Evolutionary conservation across 73 alveolate genomes (phyloP).

Genomic region (Paramecium sexaurelia): DNA sequence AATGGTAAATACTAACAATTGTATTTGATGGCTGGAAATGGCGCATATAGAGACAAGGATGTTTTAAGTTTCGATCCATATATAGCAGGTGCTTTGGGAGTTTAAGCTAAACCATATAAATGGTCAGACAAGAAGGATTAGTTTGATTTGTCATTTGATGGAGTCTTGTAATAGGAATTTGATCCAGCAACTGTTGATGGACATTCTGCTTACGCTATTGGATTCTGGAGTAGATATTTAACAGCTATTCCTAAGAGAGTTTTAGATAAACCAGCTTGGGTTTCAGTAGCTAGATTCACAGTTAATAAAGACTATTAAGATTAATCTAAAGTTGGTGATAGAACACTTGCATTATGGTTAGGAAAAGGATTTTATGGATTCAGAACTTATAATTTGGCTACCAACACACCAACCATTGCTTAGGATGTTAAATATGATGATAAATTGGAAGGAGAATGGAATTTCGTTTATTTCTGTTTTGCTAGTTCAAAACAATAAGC

Average conservation of each 20-base stretch:
- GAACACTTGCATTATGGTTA: constrained; percentile 42
- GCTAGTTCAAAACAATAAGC: constrained; percentile 46
- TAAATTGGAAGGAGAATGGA: constrained; percentile 51
- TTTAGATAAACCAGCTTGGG: constrained; percentile 35
- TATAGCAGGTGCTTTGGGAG: constrained; percentile 34
- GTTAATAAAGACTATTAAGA: constrained; percentile 24
- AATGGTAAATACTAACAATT: constrained; percentile 11
- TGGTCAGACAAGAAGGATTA: neutral
- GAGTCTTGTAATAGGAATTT: neutral
- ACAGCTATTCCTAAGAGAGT: constrained; percentile 50
- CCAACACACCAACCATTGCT: constrained; percentile 8
- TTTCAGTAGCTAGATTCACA: constrained; percentile 45
- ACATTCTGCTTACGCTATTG: constrained; percentile 36
- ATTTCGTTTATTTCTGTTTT: constrained; percentile 32
- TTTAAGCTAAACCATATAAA: constrained; percentile 37
- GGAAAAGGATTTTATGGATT: constrained; percentile 38
- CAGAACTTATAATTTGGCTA: constrained; percentile 46
- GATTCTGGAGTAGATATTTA: constrained; percentile 47
- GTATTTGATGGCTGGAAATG: constrained; percentile 50
- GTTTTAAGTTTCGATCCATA: constrained; percentile 4
- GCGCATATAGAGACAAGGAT: constrained; percentile 53
- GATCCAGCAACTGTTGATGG: neutral
- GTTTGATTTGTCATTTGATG: constrained; percentile 41
- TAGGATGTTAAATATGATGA: constrained; percentile 30
- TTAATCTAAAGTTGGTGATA: constrained; percentile 22